Evolutionary conservation across 495 filamentous ascomycete genomes (phyloP).

Genomic region (Friedmanniomyces endolithicus): DNA sequence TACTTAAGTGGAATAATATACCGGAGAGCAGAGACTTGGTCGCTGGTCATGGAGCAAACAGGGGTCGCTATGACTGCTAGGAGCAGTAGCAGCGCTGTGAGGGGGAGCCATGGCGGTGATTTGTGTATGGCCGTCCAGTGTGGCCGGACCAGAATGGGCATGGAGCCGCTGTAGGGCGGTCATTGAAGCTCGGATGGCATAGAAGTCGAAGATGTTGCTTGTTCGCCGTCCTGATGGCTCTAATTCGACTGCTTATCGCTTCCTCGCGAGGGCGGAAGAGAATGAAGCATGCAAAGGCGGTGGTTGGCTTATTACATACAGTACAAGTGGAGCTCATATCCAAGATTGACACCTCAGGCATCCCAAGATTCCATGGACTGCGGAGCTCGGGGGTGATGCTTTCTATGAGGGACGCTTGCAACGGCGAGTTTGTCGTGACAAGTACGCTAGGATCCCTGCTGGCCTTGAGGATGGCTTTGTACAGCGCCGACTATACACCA

Average conservation of each 20-base stretch:
- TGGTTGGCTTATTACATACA: no score
- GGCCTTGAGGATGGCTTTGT: no score
- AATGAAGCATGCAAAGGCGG: no score
- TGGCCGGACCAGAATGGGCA: conserved; percentile 3
- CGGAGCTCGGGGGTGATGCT: not conserved
- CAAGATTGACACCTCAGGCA: not conserved
- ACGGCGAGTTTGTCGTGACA: not conserved
- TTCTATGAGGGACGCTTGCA: no score
- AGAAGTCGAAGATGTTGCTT: not conserved
- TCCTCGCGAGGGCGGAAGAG: no score
- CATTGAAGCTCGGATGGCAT: not conserved
- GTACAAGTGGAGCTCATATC: no score
- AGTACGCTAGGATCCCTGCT: not conserved
- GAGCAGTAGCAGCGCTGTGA: not conserved
- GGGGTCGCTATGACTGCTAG: conserved; percentile 2
- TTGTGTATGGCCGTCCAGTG: not conserved
- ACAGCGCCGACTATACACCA: not conserved
- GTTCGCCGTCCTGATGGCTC: not conserved
- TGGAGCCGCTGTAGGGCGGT: not conserved
- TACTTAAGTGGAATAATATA: not conserved
- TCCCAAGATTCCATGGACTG: not conserved
- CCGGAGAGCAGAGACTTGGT: conserved; percentile 22
- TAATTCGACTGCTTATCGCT: no score
- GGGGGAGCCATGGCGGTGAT: conserved; percentile 4
- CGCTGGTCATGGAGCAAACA: conserved; percentile 30